Base-by-base conservation (phyloP, 2,329 filamentous ascomycete species). In the Sodiomyces alkalinus region DNA sequence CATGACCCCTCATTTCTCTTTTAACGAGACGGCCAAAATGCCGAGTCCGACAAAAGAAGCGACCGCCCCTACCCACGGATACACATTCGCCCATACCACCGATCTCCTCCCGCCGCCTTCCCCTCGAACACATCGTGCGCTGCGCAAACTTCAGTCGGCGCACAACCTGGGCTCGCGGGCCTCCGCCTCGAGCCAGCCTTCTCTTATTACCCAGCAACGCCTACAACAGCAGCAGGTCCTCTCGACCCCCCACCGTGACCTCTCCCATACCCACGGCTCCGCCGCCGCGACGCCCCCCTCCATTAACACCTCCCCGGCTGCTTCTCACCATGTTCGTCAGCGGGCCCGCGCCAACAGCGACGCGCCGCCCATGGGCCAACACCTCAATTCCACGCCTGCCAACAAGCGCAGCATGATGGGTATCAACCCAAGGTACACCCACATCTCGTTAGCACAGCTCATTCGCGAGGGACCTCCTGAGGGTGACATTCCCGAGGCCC, bases 401-500 rank as follows among this genome's bases (percentile, higher is more conserved):
- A 37, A 50, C 37, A 51, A 49, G 33, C 49, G 53, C 19, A 40
- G 47, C n/a, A 37, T 36, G 21, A 41, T 48, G 41, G 34, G 36
- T 10, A 32, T 34, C 30, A 62, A 34, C 41, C 64, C 51, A 44
- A 61, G 47, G 53, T 62, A 47, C 41, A 54, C 60, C n/a, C 52
- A 56, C 32, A 55, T 77, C 43, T 68, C 69, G 14, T 53, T 94
- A 17, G 82, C 92, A 46, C 63, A 72, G 37, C 64, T 92, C 25
- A 62, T 94, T 26, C 73, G 81, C 39, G 82, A 87, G 36, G 86
- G 85, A 0, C 82, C 85, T 2, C 70, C 73, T 2, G 67, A 74
- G 39, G 79, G 74, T 13, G 74, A 90, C 48, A 60, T 77, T 15
- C 48, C 62, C 15, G 67, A 68, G 12, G 74, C 74, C 7, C 56